Evolutionary conservation across 1,284 basidiomycete species (phyloP).

Genomic region (Fomitopsis betulina): DNA sequence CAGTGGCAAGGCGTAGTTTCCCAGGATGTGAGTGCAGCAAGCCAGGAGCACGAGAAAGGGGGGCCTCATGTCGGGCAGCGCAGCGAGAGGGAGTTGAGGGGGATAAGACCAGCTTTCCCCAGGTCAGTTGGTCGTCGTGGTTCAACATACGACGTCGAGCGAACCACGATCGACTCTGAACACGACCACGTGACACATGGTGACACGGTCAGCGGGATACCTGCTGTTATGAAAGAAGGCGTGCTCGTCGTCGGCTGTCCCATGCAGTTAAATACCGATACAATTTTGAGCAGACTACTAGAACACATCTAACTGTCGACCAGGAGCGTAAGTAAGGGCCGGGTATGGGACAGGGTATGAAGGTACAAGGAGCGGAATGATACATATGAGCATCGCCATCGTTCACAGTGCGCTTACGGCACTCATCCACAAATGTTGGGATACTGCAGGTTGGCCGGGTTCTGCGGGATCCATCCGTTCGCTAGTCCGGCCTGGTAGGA

Average conservation of each 20-base stretch:
- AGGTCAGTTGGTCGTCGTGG: not conserved
- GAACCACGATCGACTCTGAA: not conserved
- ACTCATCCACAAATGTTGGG: slow-evolving; percentile 40
- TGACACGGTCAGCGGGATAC: not conserved
- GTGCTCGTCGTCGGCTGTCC: no score
- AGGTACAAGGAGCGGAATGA: not conserved
- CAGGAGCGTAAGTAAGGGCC: not conserved
- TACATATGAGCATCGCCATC: not conserved
- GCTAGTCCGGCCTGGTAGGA: slow-evolving; percentile 71
- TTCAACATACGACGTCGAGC: not conserved
- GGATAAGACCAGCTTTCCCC: slow-evolving; percentile 1
- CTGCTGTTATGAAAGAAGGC: no score
- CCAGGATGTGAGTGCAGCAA: not conserved
- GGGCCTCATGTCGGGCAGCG: not conserved
- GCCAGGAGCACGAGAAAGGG: not conserved
- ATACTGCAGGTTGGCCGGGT: slow-evolving; percentile 47
- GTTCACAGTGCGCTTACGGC: not conserved
- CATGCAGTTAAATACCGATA: not conserved
- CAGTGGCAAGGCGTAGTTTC: not conserved
- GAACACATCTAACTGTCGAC: not conserved
- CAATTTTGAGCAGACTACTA: not conserved
- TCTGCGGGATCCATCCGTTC: slow-evolving; percentile 80
- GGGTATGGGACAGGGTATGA: not conserved
- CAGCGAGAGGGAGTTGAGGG: not conserved
- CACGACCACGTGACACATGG: not conserved